Percentiles rank a stretch among this genome's conserved stretches.
phyloP scores from a whole-genome alignment of 441 rosid genomes.

The Populus tomentosa region DNA sequence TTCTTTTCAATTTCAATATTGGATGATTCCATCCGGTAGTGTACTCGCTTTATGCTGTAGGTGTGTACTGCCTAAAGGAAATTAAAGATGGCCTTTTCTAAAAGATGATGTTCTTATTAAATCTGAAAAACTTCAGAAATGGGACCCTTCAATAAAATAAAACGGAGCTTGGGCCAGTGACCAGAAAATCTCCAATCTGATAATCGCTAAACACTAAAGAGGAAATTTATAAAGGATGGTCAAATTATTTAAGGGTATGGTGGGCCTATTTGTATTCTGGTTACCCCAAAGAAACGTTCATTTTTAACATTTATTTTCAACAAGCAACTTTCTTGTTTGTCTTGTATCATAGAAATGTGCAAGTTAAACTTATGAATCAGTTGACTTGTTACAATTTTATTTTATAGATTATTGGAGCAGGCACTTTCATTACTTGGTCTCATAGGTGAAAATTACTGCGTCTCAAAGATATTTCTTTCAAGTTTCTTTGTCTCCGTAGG shows the following conservation, averaged over 20 bases:
- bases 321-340: neutral
- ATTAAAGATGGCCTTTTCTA: neutral
- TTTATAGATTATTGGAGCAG: neutral
- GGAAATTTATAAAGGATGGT: neutral
- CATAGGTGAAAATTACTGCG: neutral
- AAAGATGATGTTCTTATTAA: neutral
- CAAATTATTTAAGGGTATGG: constrained; percentile 8
- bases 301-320: neutral
- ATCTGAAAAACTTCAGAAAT: neutral
- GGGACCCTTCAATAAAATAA: neutral
- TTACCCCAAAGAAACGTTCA: neutral
- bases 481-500: neutral
- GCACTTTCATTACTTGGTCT: neutral
- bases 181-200: neutral
- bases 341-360: neutral
- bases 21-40: neutral
- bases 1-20: neutral
- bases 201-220: constrained; percentile 1
- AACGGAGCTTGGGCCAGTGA: neutral
- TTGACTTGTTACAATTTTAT: neutral
- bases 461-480: neutral
- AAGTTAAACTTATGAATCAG: too few species aligned
- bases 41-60: neutral
- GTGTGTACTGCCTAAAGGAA: neutral
- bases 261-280: constrained; percentile 5